phyloP scores from a whole-genome alignment of 1,284 basidiomycete genomes.

The Marasmius oreades region DNA sequence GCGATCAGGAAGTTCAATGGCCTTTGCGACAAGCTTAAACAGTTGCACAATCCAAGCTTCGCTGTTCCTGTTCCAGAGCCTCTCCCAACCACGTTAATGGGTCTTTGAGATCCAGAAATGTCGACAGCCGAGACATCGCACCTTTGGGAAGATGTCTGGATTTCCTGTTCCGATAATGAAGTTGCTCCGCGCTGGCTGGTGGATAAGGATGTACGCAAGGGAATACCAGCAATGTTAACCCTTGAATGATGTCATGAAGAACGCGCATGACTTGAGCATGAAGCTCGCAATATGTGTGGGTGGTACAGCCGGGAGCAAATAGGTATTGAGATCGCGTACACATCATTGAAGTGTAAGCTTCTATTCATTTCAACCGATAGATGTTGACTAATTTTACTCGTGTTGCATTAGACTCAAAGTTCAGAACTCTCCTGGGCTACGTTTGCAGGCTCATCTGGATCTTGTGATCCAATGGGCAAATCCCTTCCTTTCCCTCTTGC shows the following conservation, averaged over 20 bases:
- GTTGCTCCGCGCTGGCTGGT: background rate
- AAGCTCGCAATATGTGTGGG: background rate
- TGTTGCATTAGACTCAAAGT: background rate
- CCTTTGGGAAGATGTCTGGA: background rate
- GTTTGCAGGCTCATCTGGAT: background rate
- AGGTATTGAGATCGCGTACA: background rate
- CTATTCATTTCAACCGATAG: too few species aligned
- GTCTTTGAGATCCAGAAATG: background rate
- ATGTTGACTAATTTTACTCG: background rate
- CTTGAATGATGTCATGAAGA: background rate
- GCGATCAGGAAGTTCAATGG: background rate
- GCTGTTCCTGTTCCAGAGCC: background rate
- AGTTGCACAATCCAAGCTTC: background rate
- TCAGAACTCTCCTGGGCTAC: background rate
- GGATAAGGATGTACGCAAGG: background rate
- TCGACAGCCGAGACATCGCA: too few species aligned
- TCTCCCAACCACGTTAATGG: background rate
- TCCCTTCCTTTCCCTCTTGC: background rate
- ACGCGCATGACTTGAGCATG: background rate
- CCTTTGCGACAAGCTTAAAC: background rate
- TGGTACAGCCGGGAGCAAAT: background rate
- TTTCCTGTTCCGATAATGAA: background rate
- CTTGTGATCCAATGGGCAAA: background rate
- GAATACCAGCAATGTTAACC: background rate
- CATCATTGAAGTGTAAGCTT: background rate